phyloP scores from a whole-genome alignment of 805 yeast species.

The Isabelozyma rhagii region DNA sequence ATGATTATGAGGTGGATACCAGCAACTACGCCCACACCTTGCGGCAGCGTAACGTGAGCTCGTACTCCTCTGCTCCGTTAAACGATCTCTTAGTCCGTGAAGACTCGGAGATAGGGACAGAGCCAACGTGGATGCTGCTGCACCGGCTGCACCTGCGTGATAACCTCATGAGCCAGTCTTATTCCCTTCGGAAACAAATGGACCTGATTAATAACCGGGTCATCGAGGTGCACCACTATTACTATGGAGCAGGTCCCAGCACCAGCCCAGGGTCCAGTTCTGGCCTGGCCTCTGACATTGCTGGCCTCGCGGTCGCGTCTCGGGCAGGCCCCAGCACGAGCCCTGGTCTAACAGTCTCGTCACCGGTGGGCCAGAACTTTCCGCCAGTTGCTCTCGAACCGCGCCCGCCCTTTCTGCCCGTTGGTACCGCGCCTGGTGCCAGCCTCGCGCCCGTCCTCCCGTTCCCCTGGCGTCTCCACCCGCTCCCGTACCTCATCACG shows the following conservation, averaged over 20 bases:
- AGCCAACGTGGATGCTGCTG: background rate
- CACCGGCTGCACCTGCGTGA: background rate
- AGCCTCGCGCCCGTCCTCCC: too few relatives aligned
- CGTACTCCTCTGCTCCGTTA: background rate
- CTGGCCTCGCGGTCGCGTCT: too few relatives aligned
- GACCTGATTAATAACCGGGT: slow-evolving; percentile 1
- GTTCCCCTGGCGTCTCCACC: too few relatives aligned
- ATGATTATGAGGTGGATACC: slow-evolving; percentile 4
- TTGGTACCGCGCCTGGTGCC: too few relatives aligned
- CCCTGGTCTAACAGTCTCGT: too few relatives aligned
- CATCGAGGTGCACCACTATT: slow-evolving; percentile 43
- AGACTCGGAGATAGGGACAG: background rate
- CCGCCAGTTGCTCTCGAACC: too few relatives aligned
- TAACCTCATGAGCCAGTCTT: background rate
- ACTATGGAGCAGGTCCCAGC: slow-evolving; percentile 19
- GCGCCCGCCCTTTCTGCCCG: too few relatives aligned
- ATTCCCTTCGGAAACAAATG: background rate
- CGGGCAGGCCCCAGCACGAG: too few relatives aligned
- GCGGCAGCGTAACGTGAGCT: background rate
- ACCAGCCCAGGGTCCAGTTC: too few relatives aligned
- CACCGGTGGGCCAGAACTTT: too few relatives aligned
- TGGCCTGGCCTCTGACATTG: too few relatives aligned
- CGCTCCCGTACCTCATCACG: slow-evolving; percentile 51
- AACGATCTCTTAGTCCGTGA: background rate
- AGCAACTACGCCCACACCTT: background rate